phyloP scores from a whole-genome alignment of 2,329 filamentous ascomycete genomes.

The Penicillium brevicompactum region DNA sequence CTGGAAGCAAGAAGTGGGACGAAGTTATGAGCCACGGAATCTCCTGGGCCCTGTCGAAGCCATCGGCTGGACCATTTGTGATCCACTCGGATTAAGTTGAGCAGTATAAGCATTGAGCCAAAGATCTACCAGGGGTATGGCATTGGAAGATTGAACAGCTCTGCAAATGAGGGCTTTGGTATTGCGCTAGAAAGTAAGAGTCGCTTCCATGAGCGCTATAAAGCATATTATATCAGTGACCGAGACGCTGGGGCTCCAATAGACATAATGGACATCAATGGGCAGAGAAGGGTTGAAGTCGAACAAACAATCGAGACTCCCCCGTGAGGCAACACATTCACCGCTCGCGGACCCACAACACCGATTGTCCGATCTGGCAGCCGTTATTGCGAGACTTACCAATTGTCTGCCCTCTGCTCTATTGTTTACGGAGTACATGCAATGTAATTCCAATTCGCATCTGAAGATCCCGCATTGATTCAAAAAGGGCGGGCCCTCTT shows the following conservation, averaged over 20 bases:
- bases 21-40: conserved; percentile 33
- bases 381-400: conserved; percentile 2
- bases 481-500: conserved; percentile 10
- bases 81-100: conserved; percentile 21
- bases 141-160: neutral
- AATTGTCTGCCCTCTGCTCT: neutral
- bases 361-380: conserved; percentile 10
- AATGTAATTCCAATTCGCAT: conserved; percentile 13
- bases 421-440: conserved; percentile 1
- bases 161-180: neutral
- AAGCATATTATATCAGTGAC: neutral
- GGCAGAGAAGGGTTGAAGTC: neutral
- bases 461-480: conserved; percentile 6
- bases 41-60: conserved; percentile 28
- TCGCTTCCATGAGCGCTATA: neutral
- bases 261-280: neutral
- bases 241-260: too few relatives aligned
- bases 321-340: neutral
- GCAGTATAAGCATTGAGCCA: neutral
- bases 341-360: conserved; percentile 12
- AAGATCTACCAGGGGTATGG: neutral
- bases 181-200: neutral
- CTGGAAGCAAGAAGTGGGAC: conserved; percentile 33
- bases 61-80: conserved; percentile 19
- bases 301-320: neutral